Conservation (phyloP, 805 yeast genomes). For the Candida ortonii region DNA sequence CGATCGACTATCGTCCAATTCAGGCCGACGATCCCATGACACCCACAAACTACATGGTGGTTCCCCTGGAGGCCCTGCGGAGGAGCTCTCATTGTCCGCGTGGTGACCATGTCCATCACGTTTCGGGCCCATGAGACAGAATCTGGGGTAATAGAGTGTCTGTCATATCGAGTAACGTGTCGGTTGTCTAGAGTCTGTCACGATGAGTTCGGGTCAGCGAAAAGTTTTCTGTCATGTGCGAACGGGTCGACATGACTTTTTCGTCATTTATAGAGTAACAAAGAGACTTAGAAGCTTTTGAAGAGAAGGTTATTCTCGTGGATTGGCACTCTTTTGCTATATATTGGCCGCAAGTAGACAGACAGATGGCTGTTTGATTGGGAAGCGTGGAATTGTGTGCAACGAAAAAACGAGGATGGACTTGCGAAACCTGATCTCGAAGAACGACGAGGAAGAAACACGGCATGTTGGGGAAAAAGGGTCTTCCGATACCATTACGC, state of each 20-base stretch:
- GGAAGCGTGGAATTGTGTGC: neutral
- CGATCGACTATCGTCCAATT: constrained; percentile 13
- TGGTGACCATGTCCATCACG: constrained; percentile 18
- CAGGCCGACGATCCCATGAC: constrained; percentile 9
- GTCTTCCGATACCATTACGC: neutral
- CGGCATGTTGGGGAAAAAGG: constrained; percentile 23
- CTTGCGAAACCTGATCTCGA: constrained; percentile 30
- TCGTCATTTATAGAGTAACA: too few species aligned
- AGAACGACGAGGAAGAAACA: constrained; percentile 23
- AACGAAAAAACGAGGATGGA: constrained; percentile 21
- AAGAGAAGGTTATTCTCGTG: too few species aligned
- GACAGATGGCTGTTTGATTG: constrained; percentile 1
- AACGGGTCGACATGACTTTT: too few species aligned
- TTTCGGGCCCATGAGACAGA: neutral
- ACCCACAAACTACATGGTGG: constrained; percentile 22
- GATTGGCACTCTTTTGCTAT: too few species aligned
- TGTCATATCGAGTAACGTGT: too few species aligned
- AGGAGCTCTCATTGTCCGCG: constrained; percentile 14
- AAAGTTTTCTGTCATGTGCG: too few species aligned
- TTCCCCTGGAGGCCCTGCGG: constrained; percentile 16
- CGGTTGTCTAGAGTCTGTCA: too few species aligned
- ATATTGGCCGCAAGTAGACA: too few species aligned
- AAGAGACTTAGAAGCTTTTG: too few species aligned
- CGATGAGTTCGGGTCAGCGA: too few species aligned
- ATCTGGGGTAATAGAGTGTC: neutral